Evolutionary conservation across 192 early-diverging fungal species (phyloP).

Genomic region (Kickxella alabastrina): DNA sequence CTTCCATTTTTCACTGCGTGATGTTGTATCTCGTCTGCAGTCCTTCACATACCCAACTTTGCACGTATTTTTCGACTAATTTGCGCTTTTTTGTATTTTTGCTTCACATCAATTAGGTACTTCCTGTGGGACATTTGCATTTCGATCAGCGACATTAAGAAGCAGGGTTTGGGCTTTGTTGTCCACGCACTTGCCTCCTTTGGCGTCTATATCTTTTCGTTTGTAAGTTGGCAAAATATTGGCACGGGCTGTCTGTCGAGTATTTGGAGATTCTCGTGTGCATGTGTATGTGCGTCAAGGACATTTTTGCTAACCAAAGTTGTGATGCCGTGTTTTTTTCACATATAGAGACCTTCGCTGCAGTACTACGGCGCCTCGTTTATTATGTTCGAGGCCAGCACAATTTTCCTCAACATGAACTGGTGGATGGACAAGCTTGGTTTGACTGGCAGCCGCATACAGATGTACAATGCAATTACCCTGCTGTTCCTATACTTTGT

Average conservation of each 20-base stretch:
- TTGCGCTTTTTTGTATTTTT: not conserved
- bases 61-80: too few relatives aligned
- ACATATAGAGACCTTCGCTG: conserved; percentile 70
- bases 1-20: too few relatives aligned
- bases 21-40: too few relatives aligned
- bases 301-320: too few relatives aligned
- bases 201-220: conserved; percentile 66
- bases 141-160: conserved; percentile 60
- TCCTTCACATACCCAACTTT: too few relatives aligned
- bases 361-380: conserved; percentile 84
- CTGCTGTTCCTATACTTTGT: conserved; percentile 72
- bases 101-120: conserved; percentile 56
- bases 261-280: too few relatives aligned
- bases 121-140: conserved; percentile 88
- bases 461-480: conserved; percentile 79
- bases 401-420: conserved; percentile 87
- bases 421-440: conserved; percentile 89
- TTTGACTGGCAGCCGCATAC: conserved; percentile 70
- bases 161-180: conserved; percentile 75
- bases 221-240: conserved; percentile 39
- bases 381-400: conserved; percentile 88
- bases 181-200: conserved; percentile 77
- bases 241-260: too few relatives aligned
- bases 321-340: too few relatives aligned
- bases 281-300: too few relatives aligned